Conservation (phyloP, 2,329 filamentous ascomycete genomes). For the Colletotrichum costaricense region DNA sequence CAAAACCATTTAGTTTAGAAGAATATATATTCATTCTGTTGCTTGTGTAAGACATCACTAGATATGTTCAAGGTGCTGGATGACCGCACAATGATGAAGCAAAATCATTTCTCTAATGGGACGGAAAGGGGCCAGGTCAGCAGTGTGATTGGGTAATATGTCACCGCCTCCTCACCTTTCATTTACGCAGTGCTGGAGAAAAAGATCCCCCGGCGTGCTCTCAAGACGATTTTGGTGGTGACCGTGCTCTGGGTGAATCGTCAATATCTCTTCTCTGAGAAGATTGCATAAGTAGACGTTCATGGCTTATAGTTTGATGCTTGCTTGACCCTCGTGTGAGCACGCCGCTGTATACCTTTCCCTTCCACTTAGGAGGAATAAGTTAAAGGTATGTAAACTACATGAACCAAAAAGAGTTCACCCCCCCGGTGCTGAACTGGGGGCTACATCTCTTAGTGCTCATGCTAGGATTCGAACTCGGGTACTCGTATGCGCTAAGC, state of each 20-base stretch:
- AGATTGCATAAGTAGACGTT: background rate
- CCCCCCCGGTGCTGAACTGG: too few species aligned
- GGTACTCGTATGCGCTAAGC: too few species aligned
- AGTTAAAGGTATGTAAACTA: too few species aligned
- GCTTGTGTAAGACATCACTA: background rate
- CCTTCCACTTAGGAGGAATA: too few species aligned
- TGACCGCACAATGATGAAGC: background rate
- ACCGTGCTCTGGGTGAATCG: background rate
- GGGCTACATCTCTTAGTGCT: too few species aligned
- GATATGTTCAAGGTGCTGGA: background rate
- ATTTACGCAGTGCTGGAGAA: background rate
- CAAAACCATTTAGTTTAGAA: accelerated
- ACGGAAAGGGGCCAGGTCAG: background rate
- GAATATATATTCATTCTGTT: background rate
- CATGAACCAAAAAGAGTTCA: too few species aligned
- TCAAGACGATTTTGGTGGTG: background rate
- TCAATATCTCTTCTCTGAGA: background rate
- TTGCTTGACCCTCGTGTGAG: too few species aligned
- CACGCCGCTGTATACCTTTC: too few species aligned
- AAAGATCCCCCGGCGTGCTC: background rate
- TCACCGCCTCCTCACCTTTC: background rate
- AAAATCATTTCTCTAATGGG: background rate
- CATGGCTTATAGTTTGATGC: background rate
- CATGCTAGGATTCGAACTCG: too few species aligned
- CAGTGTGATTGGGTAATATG: background rate